These are phyloP conservation scores for Glycine latifolia DNA, from an alignment of 306 rosid genomes.

Conservation along the genomic window DNA sequence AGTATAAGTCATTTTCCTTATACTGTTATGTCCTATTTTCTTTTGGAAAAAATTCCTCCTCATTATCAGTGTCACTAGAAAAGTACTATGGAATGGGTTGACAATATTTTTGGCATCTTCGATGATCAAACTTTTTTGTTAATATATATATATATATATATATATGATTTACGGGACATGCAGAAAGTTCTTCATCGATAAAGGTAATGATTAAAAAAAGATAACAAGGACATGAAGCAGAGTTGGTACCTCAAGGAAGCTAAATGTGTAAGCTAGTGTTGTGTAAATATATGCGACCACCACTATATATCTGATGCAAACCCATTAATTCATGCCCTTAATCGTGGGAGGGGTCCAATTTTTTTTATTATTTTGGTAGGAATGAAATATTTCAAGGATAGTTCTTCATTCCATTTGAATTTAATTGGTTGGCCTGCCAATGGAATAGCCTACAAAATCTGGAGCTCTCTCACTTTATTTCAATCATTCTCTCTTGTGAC, in stretches of 20 bases:
- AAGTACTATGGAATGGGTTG: conserved; percentile 8
- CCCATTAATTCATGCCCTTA: conserved; percentile 29
- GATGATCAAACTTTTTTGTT: not conserved
- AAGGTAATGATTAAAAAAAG: not conserved
- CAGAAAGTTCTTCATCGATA: conserved; percentile 3
- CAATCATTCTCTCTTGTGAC: conserved; percentile 13
- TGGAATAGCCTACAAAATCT: conserved; percentile 31
- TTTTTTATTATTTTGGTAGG: conserved; percentile 23
- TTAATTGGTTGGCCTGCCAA: conserved; percentile 45
- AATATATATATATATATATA: not conserved
- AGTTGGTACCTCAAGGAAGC: conserved; percentile 39
- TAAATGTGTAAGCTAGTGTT: conserved; percentile 1
- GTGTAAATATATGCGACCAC: conserved; percentile 52
- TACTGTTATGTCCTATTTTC: too few species aligned
- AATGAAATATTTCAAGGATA: conserved; percentile 49
- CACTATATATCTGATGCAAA: conserved; percentile 32
- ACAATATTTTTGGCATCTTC: conserved; percentile 26
- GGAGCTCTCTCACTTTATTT: not conserved
- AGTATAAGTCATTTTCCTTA: too few species aligned
- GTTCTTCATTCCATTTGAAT: conserved; percentile 41
- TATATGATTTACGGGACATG: not conserved
- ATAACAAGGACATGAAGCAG: conserved; percentile 21
- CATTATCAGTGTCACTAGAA: conserved; percentile 10
- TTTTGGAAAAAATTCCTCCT: not conserved
- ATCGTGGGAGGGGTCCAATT: conserved; percentile 49